Evolutionary conservation across 106 monocot genomes (phyloP).

Genomic region (Phalaenopsis equestris): DNA sequence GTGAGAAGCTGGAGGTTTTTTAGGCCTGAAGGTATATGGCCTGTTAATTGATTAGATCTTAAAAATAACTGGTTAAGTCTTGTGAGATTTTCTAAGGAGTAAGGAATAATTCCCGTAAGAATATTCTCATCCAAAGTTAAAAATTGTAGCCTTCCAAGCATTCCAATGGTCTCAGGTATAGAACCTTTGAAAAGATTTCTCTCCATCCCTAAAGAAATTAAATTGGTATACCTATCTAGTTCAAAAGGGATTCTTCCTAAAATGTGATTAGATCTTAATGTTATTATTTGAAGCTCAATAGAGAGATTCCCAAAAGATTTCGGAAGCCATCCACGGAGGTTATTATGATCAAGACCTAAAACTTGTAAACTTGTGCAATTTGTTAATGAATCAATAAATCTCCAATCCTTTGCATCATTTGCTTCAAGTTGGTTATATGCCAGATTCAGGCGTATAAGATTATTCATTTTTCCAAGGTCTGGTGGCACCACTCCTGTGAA

Average conservation of each 20-base stretch:
- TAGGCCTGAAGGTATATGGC: background rate
- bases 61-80: background rate
- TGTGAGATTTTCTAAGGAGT: conserved; percentile 9
- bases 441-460: conserved; percentile 4
- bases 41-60: background rate
- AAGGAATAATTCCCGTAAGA: background rate
- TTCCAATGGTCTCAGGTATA: background rate
- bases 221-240: background rate
- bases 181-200: background rate
- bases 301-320: background rate
- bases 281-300: background rate
- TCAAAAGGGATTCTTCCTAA: background rate
- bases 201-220: background rate
- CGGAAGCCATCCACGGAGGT: conserved; percentile 13
- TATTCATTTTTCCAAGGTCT: conserved; percentile 8
- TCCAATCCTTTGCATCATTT: conserved; percentile 10
- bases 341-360: conserved; percentile 8
- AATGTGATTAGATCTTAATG: background rate
- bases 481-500: conserved; percentile 19
- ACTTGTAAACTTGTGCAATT: conserved; percentile 15
- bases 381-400: conserved; percentile 14
- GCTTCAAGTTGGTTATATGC: conserved; percentile 13
- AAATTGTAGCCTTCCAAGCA: background rate
- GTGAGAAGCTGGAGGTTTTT: background rate
- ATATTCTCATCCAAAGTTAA: background rate